These are phyloP conservation scores for Cyclocybe aegerita DNA, from an alignment of 768 basidiomycete genomes.

Conservation along the genomic window DNA sequence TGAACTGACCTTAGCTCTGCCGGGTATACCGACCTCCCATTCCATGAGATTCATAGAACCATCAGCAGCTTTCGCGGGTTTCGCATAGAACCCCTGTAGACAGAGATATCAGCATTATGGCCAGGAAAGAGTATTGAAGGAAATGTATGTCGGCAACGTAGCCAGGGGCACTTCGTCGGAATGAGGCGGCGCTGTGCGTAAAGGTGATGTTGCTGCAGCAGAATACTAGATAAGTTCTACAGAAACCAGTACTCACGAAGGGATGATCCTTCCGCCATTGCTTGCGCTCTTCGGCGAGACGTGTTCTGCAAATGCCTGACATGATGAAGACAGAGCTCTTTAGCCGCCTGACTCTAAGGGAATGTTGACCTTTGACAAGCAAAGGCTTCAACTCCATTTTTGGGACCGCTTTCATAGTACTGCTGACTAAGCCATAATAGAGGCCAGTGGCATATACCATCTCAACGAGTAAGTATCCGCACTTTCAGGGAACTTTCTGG, in stretches of 20 bases:
- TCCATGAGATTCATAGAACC: slow-evolving; percentile 96
- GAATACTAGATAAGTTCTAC: neutral
- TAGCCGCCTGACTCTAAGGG: too few species aligned
- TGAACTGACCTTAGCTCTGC: slow-evolving; percentile 75
- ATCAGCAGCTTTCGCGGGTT: slow-evolving; percentile 86
- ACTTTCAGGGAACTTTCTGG: too few species aligned
- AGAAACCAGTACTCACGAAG: slow-evolving; percentile 63
- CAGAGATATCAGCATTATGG: slow-evolving; percentile 2
- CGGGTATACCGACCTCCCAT: slow-evolving; percentile 99
- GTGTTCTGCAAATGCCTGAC: slow-evolving; percentile 92
- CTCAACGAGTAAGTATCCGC: neutral
- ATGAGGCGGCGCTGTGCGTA: neutral
- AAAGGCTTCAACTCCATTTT: neutral
- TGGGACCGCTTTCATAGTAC: neutral
- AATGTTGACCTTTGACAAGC: too few species aligned
- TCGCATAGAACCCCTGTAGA: slow-evolving; percentile 92
- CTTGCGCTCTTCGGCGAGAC: slow-evolving; percentile 95
- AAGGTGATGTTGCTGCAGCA: neutral
- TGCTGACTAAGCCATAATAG: slow-evolving; percentile 18
- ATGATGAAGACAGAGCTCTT: slow-evolving; percentile 31
- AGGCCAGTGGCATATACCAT: neutral
- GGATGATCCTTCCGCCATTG: slow-evolving; percentile 99
- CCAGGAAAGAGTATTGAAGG: neutral
- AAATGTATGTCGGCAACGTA: slow-evolving; percentile 5
- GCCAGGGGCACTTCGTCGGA: slow-evolving; percentile 5